A percentile compares a stretch with the other conserved stretches of the same genome.
These are phyloP conservation scores for Geranium incanum DNA, from an alignment of 441 rosid species.

Conservation along the genomic window DNA sequence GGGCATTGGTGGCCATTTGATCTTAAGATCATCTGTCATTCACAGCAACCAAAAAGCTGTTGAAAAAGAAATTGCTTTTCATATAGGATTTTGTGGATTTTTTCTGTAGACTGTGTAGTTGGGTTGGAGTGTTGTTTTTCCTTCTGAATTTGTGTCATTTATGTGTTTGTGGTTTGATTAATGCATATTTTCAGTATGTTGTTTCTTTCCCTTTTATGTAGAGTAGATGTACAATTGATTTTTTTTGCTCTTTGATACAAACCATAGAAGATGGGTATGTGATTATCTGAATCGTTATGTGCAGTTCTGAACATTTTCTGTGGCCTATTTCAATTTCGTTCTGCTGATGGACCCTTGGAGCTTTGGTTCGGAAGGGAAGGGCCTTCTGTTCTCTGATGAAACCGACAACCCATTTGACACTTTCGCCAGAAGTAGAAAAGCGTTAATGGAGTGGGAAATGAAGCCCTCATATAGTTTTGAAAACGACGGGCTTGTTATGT, in stretches of 20 bases:
- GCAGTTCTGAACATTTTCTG: constrained; percentile 11
- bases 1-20: constrained; percentile 8
- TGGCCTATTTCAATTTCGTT: constrained; percentile 16
- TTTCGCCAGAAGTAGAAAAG: constrained; percentile 33
- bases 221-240: no score
- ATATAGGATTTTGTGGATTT: background rate
- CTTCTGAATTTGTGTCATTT: background rate
- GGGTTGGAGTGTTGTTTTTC: background rate
- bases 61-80: no score
- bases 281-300: background rate
- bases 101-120: background rate
- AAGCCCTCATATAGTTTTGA: constrained; percentile 28
- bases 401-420: constrained; percentile 37
- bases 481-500: constrained; percentile 21
- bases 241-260: background rate
- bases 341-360: constrained; percentile 60
- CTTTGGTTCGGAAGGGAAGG: constrained; percentile 40
- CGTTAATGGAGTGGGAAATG: constrained; percentile 37
- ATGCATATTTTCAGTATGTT: background rate
- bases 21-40: background rate
- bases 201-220: background rate
- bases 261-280: background rate
- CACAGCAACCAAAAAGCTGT: background rate
- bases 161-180: background rate
- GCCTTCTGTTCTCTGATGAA: constrained; percentile 34